Conservation (phyloP, 208 protist species). For the Leishmania guyanensis region DNA sequence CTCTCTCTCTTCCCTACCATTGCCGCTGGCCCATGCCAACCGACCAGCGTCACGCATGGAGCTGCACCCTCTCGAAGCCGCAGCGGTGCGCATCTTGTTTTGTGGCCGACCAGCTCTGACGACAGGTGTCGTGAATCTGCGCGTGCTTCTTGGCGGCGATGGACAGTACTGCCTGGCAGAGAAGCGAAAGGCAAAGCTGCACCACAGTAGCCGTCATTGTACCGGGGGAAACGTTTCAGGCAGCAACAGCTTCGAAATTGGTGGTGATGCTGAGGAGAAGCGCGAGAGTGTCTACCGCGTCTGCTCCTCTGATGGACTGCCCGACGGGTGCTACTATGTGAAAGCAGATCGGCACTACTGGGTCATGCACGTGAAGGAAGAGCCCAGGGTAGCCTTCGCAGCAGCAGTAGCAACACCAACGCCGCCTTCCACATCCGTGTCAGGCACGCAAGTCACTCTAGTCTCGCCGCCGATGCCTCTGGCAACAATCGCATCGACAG, state of each 20-base stretch:
- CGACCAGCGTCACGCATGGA: constrained; percentile 2
- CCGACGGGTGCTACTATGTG: constrained; percentile 40
- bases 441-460: neutral
- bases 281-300: constrained; percentile 28
- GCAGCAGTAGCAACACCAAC: neutral
- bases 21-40: neutral
- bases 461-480: neutral
- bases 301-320: constrained; percentile 37
- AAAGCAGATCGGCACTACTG: constrained; percentile 45
- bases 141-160: constrained; percentile 45
- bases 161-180: constrained; percentile 52
- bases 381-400: neutral
- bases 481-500: neutral
- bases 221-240: neutral
- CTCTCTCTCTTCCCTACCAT: neutral
- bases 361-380: constrained; percentile 28
- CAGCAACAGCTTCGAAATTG: neutral
- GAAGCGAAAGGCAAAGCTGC: constrained; percentile 16
- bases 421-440: neutral
- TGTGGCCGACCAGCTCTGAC: constrained; percentile 56
- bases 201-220: neutral
- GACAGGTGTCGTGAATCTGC: constrained; percentile 69
- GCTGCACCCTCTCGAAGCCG: neutral
- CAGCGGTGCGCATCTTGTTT: constrained; percentile 38
- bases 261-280: neutral